phyloP scores from a whole-genome alignment of 768 basidiomycete genomes.

The Mycena chlorophos region DNA sequence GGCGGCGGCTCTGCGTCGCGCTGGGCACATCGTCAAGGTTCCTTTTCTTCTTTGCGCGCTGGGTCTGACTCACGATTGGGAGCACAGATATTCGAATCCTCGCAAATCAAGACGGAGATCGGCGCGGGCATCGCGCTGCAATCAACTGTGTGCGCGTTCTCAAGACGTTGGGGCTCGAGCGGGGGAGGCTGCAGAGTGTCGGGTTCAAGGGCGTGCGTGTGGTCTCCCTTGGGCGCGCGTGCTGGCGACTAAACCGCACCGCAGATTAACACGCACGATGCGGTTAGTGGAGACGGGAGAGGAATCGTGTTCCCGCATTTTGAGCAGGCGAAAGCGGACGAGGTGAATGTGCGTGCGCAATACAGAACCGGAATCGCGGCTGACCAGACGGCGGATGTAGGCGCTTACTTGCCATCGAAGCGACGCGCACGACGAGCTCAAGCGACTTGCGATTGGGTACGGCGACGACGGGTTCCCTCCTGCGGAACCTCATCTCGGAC shows the following conservation, averaged over 20 bases:
- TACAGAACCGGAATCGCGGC: not conserved
- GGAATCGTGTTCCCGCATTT: not conserved
- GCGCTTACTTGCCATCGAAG: not conserved
- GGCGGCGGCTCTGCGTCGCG: too few species aligned
- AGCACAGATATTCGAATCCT: not conserved
- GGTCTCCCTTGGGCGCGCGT: not conserved
- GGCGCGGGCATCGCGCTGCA: not conserved
- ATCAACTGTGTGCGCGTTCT: not conserved
- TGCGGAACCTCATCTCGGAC: not conserved
- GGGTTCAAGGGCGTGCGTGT: not conserved
- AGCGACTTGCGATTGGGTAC: not conserved
- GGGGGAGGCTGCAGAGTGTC: not conserved
- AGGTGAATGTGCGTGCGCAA: not conserved
- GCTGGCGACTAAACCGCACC: not conserved
- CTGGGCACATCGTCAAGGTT: too few species aligned
- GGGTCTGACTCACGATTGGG: not conserved
- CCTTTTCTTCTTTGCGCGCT: too few species aligned
- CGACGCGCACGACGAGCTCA: slow-evolving; percentile 1
- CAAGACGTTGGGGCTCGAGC: not conserved
- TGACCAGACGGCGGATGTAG: not conserved
- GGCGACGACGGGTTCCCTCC: not conserved
- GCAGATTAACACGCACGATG: not conserved
- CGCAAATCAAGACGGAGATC: slow-evolving; percentile 1
- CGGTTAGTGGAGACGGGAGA: not conserved
- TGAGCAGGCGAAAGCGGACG: not conserved